Percentiles rank a stretch among this genome's conserved stretches.
phyloP scores from a whole-genome alignment of 441 rosid genomes.

The Mallotus repandus region DNA sequence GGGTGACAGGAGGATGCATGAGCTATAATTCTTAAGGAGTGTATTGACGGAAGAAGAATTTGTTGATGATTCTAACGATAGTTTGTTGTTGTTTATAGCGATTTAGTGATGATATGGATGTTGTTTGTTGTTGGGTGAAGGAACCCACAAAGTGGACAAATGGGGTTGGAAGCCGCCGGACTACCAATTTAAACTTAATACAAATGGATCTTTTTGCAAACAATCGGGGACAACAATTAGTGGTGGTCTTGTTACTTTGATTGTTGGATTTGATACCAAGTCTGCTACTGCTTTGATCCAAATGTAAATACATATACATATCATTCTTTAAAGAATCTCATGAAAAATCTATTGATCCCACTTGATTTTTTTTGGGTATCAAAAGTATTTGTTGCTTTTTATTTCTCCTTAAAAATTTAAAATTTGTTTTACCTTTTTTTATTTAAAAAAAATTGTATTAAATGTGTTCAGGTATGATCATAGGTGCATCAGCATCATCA shows the following conservation, averaged over 20 bases:
- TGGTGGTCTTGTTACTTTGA: conserved; percentile 86
- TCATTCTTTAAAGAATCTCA: too few species aligned
- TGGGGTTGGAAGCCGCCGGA: too few species aligned
- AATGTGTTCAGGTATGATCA: conserved; percentile 71
- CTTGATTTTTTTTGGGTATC: background rate
- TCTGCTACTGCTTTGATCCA: conserved; percentile 96
- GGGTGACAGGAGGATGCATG: conserved; percentile 33
- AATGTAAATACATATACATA: conserved; percentile 43
- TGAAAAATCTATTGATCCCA: too few species aligned
- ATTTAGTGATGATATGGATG: too few species aligned
- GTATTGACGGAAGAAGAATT: conserved; percentile 52
- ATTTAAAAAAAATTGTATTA: background rate
- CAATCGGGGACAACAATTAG: conserved; percentile 32
- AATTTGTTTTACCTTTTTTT: too few species aligned
- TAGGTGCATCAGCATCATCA: conserved; percentile 93
- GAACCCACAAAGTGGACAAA: too few species aligned
- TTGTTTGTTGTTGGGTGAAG: conserved; percentile 37
- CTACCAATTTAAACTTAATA: too few species aligned
- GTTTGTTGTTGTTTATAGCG: conserved; percentile 49
- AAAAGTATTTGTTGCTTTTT: background rate
- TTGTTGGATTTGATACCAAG: conserved; percentile 90
- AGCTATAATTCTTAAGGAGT: conserved; percentile 60
- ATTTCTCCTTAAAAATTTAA: background rate
- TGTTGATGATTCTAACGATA: conserved; percentile 35
- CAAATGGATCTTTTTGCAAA: too few species aligned